A percentile compares a stretch with the other conserved stretches of the same genome.
phyloP scores from a whole-genome alignment of 495 filamentous ascomycete genomes.

The Hypoxylon crocopeplum region DNA sequence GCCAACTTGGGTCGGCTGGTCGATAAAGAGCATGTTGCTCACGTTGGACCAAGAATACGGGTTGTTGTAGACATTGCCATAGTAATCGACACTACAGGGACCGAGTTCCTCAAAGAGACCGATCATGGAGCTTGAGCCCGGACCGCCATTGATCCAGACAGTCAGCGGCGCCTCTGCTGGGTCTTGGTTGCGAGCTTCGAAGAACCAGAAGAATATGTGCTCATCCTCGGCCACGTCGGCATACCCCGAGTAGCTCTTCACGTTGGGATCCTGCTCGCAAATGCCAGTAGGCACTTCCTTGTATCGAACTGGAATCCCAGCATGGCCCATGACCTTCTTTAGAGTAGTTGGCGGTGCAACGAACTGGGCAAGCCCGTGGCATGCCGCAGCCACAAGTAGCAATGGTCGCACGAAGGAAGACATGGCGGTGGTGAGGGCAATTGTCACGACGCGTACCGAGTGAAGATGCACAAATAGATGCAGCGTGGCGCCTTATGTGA shows the following conservation, averaged over 20 bases:
- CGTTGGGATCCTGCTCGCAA: slow-evolving; percentile 68
- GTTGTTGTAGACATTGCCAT: slow-evolving; percentile 58
- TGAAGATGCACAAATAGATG: not conserved
- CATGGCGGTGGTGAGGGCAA: slow-evolving; percentile 25
- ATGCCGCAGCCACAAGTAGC: slow-evolving; percentile 33
- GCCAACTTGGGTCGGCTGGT: slow-evolving; percentile 66
- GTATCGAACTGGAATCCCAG: slow-evolving; percentile 62
- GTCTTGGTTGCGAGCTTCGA: slow-evolving; percentile 62
- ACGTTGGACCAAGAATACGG: slow-evolving; percentile 66
- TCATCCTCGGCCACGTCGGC: slow-evolving; percentile 66
- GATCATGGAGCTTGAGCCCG: slow-evolving; percentile 66
- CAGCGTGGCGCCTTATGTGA: slow-evolving; percentile 18
- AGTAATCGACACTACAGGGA: slow-evolving; percentile 62
- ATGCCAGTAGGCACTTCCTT: slow-evolving; percentile 68
- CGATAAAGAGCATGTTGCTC: slow-evolving; percentile 66
- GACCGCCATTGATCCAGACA: slow-evolving; percentile 69
- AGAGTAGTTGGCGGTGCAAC: slow-evolving; percentile 64
- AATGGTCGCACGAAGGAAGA: slow-evolving; percentile 33
- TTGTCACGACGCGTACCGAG: slow-evolving; percentile 12
- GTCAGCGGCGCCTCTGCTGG: slow-evolving; percentile 63
- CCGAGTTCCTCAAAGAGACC: slow-evolving; percentile 68
- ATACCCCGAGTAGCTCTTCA: slow-evolving; percentile 72
- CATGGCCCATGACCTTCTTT: slow-evolving; percentile 57
- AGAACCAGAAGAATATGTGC: slow-evolving; percentile 74
- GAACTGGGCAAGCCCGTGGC: slow-evolving; percentile 56